A percentile compares a stretch with the other conserved stretches of the same genome.
Conservation (phyloP, 208 protist genomes). For the Crithidia mellificae region DNA sequence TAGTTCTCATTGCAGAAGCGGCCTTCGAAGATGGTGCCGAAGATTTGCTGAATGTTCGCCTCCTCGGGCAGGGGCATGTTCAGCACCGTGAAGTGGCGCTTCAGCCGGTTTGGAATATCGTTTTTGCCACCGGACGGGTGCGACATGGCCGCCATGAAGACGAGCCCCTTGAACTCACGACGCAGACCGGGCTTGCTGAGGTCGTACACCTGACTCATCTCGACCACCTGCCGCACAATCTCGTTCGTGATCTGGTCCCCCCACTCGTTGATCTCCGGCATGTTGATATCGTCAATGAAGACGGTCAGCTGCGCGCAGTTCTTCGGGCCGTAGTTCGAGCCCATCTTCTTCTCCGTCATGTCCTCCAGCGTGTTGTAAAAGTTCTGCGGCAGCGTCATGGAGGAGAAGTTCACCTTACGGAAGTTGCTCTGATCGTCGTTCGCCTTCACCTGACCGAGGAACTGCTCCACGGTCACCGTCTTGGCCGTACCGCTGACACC, state of each 20-base stretch:
- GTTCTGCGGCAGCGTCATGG: constrained; percentile 92
- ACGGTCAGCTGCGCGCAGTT: constrained; percentile 88
- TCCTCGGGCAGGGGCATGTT: constrained; percentile 96
- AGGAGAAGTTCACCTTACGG: constrained; percentile 95
- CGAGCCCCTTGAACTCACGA: constrained; percentile 94
- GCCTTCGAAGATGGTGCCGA: constrained; percentile 91
- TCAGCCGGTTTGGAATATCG: constrained; percentile 98
- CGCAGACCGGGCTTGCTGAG: constrained; percentile 91
- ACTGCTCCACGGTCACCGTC: constrained; percentile 94
- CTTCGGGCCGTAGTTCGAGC: constrained; percentile 93
- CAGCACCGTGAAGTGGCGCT: constrained; percentile 97
- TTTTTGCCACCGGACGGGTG: constrained; percentile 98
- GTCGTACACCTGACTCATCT: constrained; percentile 88
- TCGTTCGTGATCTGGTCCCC: constrained; percentile 96
- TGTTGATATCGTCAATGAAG: constrained; percentile 97
- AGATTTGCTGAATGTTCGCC: constrained; percentile 94
- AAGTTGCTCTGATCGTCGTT: constrained; percentile 84
- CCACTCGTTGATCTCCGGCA: constrained; percentile 96
- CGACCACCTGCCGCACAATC: constrained; percentile 94
- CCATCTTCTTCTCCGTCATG: constrained; percentile 96
- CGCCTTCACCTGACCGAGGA: constrained; percentile 81
- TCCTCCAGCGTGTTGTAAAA: constrained; percentile 93
- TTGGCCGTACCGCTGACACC: constrained; percentile 96
- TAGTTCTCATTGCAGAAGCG: constrained; percentile 92
- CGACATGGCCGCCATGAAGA: constrained; percentile 97